Conservation (phyloP, 192 early-diverging fungal genomes). For the Piromyces finnis region DNA sequence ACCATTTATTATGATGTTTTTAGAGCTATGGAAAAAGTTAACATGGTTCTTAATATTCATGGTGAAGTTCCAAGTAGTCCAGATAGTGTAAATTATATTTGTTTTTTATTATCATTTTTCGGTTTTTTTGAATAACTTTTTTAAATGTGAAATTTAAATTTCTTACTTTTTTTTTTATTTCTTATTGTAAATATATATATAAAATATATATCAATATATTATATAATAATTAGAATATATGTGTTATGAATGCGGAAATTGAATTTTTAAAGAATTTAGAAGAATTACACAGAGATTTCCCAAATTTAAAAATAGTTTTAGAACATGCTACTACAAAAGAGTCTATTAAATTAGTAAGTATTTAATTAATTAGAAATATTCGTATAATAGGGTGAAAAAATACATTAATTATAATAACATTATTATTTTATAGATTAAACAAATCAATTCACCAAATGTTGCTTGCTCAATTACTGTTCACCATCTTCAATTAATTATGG, state of each 20-base stretch:
- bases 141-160: too few relatives aligned
- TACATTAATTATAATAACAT: too few relatives aligned
- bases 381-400: too few relatives aligned
- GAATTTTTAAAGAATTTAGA: slow-evolving; percentile 70
- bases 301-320: slow-evolving; percentile 81
- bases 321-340: slow-evolving; percentile 93
- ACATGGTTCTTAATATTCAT: slow-evolving; percentile 88
- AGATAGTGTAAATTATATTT: slow-evolving; percentile 25
- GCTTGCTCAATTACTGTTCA: slow-evolving; percentile 92
- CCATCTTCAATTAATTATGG: slow-evolving; percentile 74
- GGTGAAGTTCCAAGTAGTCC: slow-evolving; percentile 82
- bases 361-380: too few relatives aligned
- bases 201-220: background rate
- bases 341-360: slow-evolving; percentile 62
- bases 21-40: slow-evolving; percentile 80
- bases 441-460: slow-evolving; percentile 79
- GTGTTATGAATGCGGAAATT: slow-evolving; percentile 92
- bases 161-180: too few relatives aligned
- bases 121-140: too few relatives aligned
- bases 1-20: slow-evolving; percentile 82
- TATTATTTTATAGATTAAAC: slow-evolving; percentile 1
- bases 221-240: slow-evolving; percentile 43
- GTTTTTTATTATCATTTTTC: too few relatives aligned
- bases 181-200: too few relatives aligned
- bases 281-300: slow-evolving; percentile 75